Evolutionary conservation across 352 stramenopile species (phyloP), one percentile per base, ranked within the genome.

Genomic region (Phytophthora boehmeriae): DNA sequence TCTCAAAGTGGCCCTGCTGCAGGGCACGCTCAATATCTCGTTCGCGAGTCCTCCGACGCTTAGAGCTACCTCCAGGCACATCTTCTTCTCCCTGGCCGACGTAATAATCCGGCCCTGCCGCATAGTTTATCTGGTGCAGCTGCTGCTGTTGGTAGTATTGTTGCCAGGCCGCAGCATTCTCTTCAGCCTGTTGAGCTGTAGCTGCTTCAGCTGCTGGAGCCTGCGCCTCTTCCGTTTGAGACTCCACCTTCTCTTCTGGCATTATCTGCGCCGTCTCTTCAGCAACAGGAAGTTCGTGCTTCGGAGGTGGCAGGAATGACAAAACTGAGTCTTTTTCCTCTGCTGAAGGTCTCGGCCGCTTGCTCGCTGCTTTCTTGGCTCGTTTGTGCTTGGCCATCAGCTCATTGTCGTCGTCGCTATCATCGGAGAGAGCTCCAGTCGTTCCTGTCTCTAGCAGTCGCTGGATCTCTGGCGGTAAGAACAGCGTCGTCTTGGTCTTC

Each of bases 1-100:
- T 72, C 41, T 71, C 71, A 54, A 90, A 91, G 45, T 93, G 69
- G 17, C 84, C 84, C 49, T 87, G 72, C 44, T 91, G 80, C 30
- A 93, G 59, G 46, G 82, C 76, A 22, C 81, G 75, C 62, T 93
- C 84, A 20, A 93, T 75, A 36, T 90, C 81, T 30, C 84, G 75
- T 41, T 93, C 84, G 4, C 78, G 78, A 30, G 76, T 79, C 14
- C 80, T 62, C 38, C 68, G 66, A 32, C 80, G 78, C 57, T 90
- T 89, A 53, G 73, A 78, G 61, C 67, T 80, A 20, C 61, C 56
- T 47, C 66, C 60, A 30, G 45, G 23, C 1, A 62, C 47, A 9
- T 72, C 63, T 0, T 66, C 54, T 42, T 79, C 71, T 50, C 80
- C 64, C 48, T 81, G 64, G 49, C 61, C 76, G 5, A 76, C 56